Evolutionary conservation across 2,329 filamentous ascomycete genomes (phyloP), one percentile per base, ranked within the genome.

Genomic region (Phialophora tarda): DNA sequence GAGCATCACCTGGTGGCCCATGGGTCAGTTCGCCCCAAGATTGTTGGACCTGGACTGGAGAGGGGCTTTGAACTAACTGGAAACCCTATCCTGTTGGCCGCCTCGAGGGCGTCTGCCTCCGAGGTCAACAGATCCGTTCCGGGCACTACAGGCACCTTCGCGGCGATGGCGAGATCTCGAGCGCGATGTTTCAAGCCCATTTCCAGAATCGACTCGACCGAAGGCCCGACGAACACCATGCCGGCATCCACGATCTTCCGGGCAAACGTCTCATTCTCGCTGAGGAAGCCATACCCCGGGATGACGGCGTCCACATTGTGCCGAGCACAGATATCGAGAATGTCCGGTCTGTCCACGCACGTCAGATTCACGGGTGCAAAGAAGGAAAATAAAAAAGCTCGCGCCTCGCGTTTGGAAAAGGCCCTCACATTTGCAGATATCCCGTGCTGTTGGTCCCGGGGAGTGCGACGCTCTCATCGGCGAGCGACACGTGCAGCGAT

Each of bases 211-310:
- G 77, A 75, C 21, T 80, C 76, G 0, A 85, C 78, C 8, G 79
- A 81, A 1, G 88, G 88, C 0, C 88, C 88, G 17, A 86, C 80
- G 79, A 86, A 90, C 1, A 79, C 77, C 63, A 90, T 78, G 0
- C 86, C 88, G 1, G 83, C 83, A 8, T 81, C 77, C 26, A 78
- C 75, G 0, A 88, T 83, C 0, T 78, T 76, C 24, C 79, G 74
- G 0, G 88, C 87, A 73, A 90, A 90, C 3, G 84, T 80, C 5
- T 85, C 81, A 72, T 89, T 88, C 65, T 90, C 88, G 0, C 84
- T 84, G 1, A 91, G 76, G 66, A 89, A 90, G 0, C 88, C 88
- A 76, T 90, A 90, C 1, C 88, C 88, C 0, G 88, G 88, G 58
- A 88, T 86, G 26, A 90, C 82, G 3, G 86, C 87, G 66, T 89